Percentiles rank a stretch among this genome's conserved stretches.
phyloP scores from a whole-genome alignment of 495 filamentous ascomycete genomes.

The Tuber umbilicatum region DNA sequence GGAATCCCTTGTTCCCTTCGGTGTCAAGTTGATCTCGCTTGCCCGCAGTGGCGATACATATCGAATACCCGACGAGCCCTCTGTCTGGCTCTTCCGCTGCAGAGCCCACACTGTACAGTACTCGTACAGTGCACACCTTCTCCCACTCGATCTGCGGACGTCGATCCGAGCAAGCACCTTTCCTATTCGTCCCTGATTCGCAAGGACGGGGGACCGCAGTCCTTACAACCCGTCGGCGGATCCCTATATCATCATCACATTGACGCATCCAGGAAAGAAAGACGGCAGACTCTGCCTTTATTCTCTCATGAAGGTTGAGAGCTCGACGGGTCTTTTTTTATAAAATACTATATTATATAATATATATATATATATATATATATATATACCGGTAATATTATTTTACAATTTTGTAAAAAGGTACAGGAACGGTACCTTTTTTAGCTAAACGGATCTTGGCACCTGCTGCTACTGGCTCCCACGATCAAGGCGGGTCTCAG shows the following conservation, averaged over 20 bases:
- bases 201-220: not conserved
- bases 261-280: not conserved
- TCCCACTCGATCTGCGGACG: not conserved
- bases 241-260: not conserved
- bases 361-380: too few species aligned
- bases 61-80: not conserved
- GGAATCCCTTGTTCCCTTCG: not conserved
- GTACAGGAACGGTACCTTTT: slow-evolving; percentile 3
- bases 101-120: not conserved
- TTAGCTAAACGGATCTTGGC: not conserved
- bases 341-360: not conserved
- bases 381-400: not conserved
- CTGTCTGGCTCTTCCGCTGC: not conserved
- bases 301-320: not conserved
- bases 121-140: too few species aligned
- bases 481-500: not conserved
- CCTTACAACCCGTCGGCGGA: not conserved
- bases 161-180: not conserved
- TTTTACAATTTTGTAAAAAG: not conserved
- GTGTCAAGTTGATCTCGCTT: slow-evolving; percentile 1
- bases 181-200: slow-evolving; percentile 1
- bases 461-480: not conserved
- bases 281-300: not conserved
- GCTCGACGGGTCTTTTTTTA: not conserved
- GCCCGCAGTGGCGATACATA: slow-evolving; percentile 1